Evolutionary conservation across 345 rosid species (phyloP), one percentile per base, ranked within the genome.

Genomic region (Rhodomyrtus tomentosa): DNA sequence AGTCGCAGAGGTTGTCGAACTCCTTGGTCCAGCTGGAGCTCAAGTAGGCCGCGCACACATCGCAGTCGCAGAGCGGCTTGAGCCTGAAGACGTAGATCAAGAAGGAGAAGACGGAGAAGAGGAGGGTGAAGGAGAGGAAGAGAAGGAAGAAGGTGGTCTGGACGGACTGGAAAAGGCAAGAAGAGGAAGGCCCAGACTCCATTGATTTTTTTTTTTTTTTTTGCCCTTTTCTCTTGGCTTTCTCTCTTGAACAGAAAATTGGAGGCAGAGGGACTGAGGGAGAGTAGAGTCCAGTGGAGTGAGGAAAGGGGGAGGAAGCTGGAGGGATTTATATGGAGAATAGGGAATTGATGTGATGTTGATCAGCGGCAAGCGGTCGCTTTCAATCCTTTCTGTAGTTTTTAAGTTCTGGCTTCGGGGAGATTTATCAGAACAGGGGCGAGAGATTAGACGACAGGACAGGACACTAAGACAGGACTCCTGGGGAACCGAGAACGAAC

Each of bases 1-100:
- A 92, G 80, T 92, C 93, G n/a, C 86, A 89, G 32, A 92, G 91
- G 84, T 90, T 92, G 38, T 50, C 83, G 84, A 90, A 90, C 3
- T 90, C 88, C 22, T 88, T 83, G 45, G 87, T 52, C 93, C 92
- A 92, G 8, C 87, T 82, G 0, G 86, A 58, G 22, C 83, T 82
- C 53, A 89, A 56, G 58, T 82, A 90, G 80, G 89, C 82, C 32
- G 48, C 52, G 89, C 93, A 92, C 48, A 73, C 74, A 1, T 90
- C 88, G 73, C 93, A 92, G 52, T 52, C 82, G 83, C 93, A 92
- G 85, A 90, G 87, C 16, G 85, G 86, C 54, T 86, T 87, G 40
- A 86, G 50, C 50, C 92, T 85, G 79, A 84, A 54, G 68, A 90
- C 42, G 52, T 82, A 89, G 87, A 90, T 81, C 51, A 91, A 56